A percentile compares a stretch with the other conserved stretches of the same genome.
phyloP scores from a whole-genome alignment of 2,329 filamentous ascomycete genomes.

The Karstenula rhodostoma region DNA sequence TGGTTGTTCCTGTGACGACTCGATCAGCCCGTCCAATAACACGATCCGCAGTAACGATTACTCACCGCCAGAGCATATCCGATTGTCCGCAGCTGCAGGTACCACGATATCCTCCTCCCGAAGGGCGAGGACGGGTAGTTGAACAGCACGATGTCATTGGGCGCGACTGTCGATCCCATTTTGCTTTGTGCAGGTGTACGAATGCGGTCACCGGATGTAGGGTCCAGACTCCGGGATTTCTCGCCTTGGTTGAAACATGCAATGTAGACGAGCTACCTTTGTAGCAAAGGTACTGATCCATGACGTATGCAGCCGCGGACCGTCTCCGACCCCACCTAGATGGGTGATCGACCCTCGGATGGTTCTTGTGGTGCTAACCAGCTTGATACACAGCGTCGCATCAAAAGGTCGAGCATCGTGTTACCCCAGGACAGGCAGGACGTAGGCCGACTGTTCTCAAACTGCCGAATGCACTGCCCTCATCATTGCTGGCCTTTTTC shows the following conservation, averaged over 20 bases:
- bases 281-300: neutral
- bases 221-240: neutral
- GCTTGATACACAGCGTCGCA: neutral
- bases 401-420: too few relatives aligned
- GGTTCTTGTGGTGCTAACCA: neutral
- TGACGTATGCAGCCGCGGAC: neutral
- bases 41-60: slow-evolving; percentile 2
- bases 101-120: slow-evolving; percentile 70
- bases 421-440: too few relatives aligned
- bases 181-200: slow-evolving; percentile 5
- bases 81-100: slow-evolving; percentile 70
- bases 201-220: neutral
- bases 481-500: too few relatives aligned
- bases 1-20: slow-evolving; percentile 60
- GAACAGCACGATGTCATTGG: slow-evolving; percentile 65
- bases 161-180: slow-evolving; percentile 17
- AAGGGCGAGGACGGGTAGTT: slow-evolving; percentile 72
- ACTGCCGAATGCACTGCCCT: too few relatives aligned
- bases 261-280: neutral
- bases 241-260: neutral
- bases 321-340: neutral
- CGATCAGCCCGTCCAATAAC: neutral
- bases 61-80: slow-evolving; percentile 53
- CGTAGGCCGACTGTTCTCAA: too few relatives aligned
- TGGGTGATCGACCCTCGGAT: neutral